These are phyloP conservation scores for Neoboletus brunneissimus DNA, from an alignment of 768 basidiomycete species.

Conservation along the genomic window DNA sequence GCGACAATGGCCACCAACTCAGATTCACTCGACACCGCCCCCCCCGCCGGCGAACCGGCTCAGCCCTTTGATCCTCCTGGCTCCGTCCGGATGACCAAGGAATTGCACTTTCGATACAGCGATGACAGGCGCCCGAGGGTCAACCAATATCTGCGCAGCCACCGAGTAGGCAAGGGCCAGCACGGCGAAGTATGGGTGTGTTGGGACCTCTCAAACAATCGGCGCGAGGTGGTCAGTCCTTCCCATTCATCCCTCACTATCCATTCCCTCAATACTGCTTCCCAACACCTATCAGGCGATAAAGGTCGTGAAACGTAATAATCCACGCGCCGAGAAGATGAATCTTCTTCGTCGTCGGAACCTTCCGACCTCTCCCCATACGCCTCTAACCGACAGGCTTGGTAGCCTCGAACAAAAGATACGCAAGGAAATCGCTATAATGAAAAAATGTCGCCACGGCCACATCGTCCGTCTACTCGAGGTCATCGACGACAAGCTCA, in stretches of 20 bases:
- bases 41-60: slow-evolving; percentile 36
- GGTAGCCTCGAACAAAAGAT: slow-evolving; percentile 80
- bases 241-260: slow-evolving; percentile 6
- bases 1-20: slow-evolving; percentile 23
- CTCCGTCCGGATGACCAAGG: slow-evolving; percentile 49
- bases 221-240: slow-evolving; percentile 47
- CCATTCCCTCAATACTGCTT: slow-evolving; percentile 7
- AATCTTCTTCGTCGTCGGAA: slow-evolving; percentile 50
- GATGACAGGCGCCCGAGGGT: slow-evolving; percentile 50
- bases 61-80: slow-evolving; percentile 40
- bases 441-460: slow-evolving; percentile 93
- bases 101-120: slow-evolving; percentile 40
- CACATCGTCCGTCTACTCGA: slow-evolving; percentile 88
- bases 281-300: slow-evolving; percentile 54
- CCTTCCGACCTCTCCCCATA: slow-evolving; percentile 42
- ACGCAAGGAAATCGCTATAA: slow-evolving; percentile 92
- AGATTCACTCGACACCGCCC: slow-evolving; percentile 26
- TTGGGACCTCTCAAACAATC: slow-evolving; percentile 45
- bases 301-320: slow-evolving; percentile 72
- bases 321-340: slow-evolving; percentile 67
- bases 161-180: slow-evolving; percentile 80
- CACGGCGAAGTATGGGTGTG: slow-evolving; percentile 89
- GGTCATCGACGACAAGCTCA: slow-evolving; percentile 90
- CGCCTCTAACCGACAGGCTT: slow-evolving; percentile 63
- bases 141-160: slow-evolving; percentile 83